These are phyloP conservation scores for Polytolypa hystricis DNA, from an alignment of 2,329 filamentous ascomycete species.

Conservation along the genomic window DNA sequence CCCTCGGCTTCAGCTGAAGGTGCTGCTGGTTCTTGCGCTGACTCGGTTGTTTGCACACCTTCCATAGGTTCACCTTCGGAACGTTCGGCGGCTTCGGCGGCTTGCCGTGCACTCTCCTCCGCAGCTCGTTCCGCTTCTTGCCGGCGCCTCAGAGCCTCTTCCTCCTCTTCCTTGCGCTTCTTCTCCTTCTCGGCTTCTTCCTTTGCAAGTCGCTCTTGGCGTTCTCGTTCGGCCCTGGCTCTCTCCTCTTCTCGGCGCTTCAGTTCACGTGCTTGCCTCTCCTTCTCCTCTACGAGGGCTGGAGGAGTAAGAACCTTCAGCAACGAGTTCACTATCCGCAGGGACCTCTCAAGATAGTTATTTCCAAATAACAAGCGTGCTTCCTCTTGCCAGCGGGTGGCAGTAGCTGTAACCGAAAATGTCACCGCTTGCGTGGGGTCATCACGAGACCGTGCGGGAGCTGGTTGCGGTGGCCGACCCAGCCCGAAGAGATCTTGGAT, in stretches of 20 bases:
- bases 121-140: conserved; percentile 49
- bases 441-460: conserved; percentile 29
- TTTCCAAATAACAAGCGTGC: conserved; percentile 72
- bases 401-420: conserved; percentile 62
- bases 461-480: conserved; percentile 16
- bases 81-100: conserved; percentile 22
- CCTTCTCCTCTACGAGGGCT: conserved; percentile 70
- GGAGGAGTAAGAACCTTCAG: conserved; percentile 66
- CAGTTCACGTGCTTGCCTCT: conserved; percentile 49
- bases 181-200: conserved; percentile 65
- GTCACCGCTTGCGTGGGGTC: conserved; percentile 57
- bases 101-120: conserved; percentile 34
- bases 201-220: conserved; percentile 52
- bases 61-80: conserved; percentile 55
- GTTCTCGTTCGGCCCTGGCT: conserved; percentile 47
- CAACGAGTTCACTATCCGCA: conserved; percentile 57
- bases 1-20: conserved; percentile 25
- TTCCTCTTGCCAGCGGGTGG: conserved; percentile 78
- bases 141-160: conserved; percentile 44
- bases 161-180: conserved; percentile 55
- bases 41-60: conserved; percentile 53
- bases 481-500: conserved; percentile 40
- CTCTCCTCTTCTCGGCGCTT: conserved; percentile 51
- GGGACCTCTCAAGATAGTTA: conserved; percentile 56
- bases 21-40: conserved; percentile 21